These are phyloP conservation scores for Botrytis paeoniae DNA, from an alignment of 2,329 filamentous ascomycete species.

Conservation along the genomic window DNA sequence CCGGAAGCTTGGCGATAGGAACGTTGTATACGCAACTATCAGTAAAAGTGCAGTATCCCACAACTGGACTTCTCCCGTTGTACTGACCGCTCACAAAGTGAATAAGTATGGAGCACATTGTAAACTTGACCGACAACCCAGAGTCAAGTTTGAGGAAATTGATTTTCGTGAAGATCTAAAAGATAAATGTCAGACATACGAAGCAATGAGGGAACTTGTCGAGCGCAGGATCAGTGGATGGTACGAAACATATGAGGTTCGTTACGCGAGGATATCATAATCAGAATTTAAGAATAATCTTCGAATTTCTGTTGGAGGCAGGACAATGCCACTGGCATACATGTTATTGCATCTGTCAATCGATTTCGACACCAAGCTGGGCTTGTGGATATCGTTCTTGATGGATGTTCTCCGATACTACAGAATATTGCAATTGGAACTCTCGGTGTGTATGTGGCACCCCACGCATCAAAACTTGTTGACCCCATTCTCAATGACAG, in stretches of 20 bases:
- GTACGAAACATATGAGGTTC: constrained; percentile 11
- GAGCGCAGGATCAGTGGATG: constrained; percentile 8
- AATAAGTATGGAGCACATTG: constrained; percentile 8
- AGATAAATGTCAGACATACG: neutral
- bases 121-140: neutral
- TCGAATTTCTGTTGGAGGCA: neutral
- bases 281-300: neutral
- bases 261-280: constrained; percentile 5
- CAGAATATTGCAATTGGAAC: neutral
- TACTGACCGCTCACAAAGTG: constrained; percentile 11
- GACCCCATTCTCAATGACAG: neutral
- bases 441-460: neutral
- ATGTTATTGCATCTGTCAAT: neutral
- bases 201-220: constrained; percentile 14
- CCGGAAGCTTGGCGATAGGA: neutral
- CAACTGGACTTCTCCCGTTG: neutral
- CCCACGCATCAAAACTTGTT: neutral
- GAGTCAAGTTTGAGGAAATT: constrained; percentile 5
- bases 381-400: neutral
- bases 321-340: too few species aligned
- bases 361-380: neutral
- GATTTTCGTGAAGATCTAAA: constrained; percentile 1
- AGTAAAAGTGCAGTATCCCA: neutral
- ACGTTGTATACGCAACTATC: constrained; percentile 8
- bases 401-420: neutral